Evolutionary conservation across 495 filamentous ascomycete species (phyloP).

Genomic region (Staphylotrichum tortipilum): DNA sequence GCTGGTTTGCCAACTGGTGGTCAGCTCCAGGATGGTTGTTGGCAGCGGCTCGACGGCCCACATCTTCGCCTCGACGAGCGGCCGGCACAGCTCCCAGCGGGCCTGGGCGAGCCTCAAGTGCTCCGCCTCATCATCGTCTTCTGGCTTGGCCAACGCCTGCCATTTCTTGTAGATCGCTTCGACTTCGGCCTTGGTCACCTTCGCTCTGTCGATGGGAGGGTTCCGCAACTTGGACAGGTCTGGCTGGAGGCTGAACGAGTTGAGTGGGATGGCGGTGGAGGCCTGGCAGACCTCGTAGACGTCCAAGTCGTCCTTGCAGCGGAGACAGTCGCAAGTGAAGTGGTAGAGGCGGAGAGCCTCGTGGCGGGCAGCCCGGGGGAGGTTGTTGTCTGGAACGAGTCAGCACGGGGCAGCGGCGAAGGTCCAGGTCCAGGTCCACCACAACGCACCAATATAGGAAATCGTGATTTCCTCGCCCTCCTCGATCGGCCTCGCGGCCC

Average conservation of each 20-base stretch:
- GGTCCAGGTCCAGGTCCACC: too few relatives aligned
- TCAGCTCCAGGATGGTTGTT: slow-evolving; percentile 18
- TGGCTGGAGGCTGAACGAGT: slow-evolving; percentile 24
- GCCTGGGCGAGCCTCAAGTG: slow-evolving; percentile 10
- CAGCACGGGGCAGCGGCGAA: too few relatives aligned
- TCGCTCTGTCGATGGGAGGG: slow-evolving; percentile 19
- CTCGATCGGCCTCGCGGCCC: slow-evolving; percentile 31
- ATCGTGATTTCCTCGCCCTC: slow-evolving; percentile 42
- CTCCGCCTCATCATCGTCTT: slow-evolving; percentile 5
- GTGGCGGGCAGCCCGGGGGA: slow-evolving; percentile 24
- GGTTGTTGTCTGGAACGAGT: slow-evolving; percentile 24
- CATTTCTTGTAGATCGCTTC: slow-evolving; percentile 21
- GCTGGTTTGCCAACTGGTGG: slow-evolving; percentile 18
- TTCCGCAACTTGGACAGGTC: slow-evolving; percentile 14
- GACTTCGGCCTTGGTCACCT: slow-evolving; percentile 7
- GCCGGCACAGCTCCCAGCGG: slow-evolving; percentile 29
- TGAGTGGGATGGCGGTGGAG: slow-evolving; percentile 31
- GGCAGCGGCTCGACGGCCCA: slow-evolving; percentile 37
- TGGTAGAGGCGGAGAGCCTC: slow-evolving; percentile 31
- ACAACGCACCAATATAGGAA: slow-evolving; percentile 43
- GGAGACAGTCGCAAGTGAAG: slow-evolving; percentile 35
- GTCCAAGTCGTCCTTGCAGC: slow-evolving; percentile 35
- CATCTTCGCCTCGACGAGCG: slow-evolving; percentile 26
- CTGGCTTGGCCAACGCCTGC: background rate
- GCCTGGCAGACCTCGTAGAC: slow-evolving; percentile 34